Evolutionary conservation across 148 eudicot genomes (phyloP).

Genomic region (Rhododendron ovatum): DNA sequence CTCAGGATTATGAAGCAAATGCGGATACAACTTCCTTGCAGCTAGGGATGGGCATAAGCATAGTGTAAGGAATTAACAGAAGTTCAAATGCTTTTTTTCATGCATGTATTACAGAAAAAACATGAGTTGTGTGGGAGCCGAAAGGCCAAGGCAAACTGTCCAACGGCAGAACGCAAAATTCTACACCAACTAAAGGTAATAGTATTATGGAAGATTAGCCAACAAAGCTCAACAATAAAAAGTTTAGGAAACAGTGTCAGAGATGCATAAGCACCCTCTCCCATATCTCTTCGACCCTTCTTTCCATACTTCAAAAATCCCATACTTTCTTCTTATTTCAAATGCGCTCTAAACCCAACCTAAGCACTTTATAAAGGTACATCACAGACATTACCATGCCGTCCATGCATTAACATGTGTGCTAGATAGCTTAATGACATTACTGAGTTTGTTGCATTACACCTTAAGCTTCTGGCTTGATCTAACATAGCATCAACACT

Average conservation of each 20-base stretch:
- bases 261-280: neutral
- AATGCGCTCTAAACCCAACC: neutral
- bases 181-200: neutral
- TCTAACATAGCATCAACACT: neutral
- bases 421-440: neutral
- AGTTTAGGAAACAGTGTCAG: neutral
- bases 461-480: neutral
- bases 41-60: neutral
- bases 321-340: neutral
- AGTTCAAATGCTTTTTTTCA: neutral
- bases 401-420: neutral
- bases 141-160: neutral
- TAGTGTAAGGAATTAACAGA: neutral
- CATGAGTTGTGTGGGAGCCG: neutral
- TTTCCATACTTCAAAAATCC: neutral
- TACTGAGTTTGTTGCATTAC: neutral
- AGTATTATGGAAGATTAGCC: neutral
- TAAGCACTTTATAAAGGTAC: neutral
- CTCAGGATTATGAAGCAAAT: neutral
- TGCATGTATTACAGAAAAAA: neutral
- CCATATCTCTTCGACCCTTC: neutral
- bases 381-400: neutral
- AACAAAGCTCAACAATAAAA: neutral
- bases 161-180: neutral
- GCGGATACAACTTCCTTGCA: neutral